phyloP scores from a whole-genome alignment of 2,329 filamentous ascomycete species.

The Penicillium sp. region DNA sequence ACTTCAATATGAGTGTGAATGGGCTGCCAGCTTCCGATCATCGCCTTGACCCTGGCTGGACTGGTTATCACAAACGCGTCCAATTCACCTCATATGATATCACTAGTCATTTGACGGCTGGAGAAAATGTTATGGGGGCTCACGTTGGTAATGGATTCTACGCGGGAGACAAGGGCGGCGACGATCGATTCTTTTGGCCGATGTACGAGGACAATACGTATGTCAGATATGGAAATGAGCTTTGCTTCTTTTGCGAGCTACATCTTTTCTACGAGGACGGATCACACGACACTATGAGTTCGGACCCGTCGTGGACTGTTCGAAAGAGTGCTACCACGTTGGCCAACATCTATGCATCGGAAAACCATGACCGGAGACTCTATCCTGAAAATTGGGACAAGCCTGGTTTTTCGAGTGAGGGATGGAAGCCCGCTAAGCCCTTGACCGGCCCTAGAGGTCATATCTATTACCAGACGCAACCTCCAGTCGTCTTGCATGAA shows the following conservation, averaged over 20 bases:
- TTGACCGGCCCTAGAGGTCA: conserved; percentile 28
- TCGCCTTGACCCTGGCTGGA: conserved; percentile 30
- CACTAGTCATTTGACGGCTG: conserved; percentile 35
- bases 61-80: conserved; percentile 28
- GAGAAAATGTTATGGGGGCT: conserved; percentile 42
- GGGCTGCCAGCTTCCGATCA: conserved; percentile 25
- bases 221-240: conserved; percentile 30
- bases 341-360: conserved; percentile 31
- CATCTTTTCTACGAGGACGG: conserved; percentile 27
- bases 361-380: conserved; percentile 23
- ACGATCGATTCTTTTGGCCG: conserved; percentile 31
- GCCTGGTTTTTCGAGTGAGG: conserved; percentile 13
- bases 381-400: conserved; percentile 27
- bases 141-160: conserved; percentile 53
- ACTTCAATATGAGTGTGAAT: conserved; percentile 30
- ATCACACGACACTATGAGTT: conserved; percentile 21
- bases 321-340: conserved; percentile 26
- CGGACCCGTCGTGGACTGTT: conserved; percentile 26
- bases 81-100: conserved; percentile 52
- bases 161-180: conserved; percentile 38
- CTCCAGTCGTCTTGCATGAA: conserved; percentile 27
- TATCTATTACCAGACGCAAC: conserved; percentile 27
- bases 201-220: conserved; percentile 34
- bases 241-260: conserved; percentile 31
- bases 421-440: conserved; percentile 24